phyloP scores from a whole-genome alignment of 2,329 filamentous ascomycete species.

The Clonostachys chloroleuca region DNA sequence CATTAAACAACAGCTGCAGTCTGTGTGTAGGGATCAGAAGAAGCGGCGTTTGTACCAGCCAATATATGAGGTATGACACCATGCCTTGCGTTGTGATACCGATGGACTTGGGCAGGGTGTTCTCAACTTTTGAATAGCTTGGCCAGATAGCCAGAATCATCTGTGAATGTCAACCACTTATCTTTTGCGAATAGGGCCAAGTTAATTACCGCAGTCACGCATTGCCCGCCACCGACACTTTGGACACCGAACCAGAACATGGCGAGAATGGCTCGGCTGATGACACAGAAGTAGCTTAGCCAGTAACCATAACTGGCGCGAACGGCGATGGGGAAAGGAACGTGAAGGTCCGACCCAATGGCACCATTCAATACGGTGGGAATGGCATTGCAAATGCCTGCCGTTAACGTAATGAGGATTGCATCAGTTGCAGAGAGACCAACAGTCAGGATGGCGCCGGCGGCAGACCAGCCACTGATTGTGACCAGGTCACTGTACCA shows the following conservation, averaged over 20 bases:
- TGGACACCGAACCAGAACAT: slow-evolving; percentile 62
- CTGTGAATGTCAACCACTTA: not conserved
- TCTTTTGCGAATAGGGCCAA: too few relatives aligned
- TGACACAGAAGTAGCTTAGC: slow-evolving; percentile 20
- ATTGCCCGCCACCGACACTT: slow-evolving; percentile 56
- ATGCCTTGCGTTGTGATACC: slow-evolving; percentile 22
- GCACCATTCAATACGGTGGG: slow-evolving; percentile 41
- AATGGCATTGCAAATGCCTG: slow-evolving; percentile 43
- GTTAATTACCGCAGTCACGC: slow-evolving; percentile 20
- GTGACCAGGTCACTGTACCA: slow-evolving; percentile 24
- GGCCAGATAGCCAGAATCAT: slow-evolving; percentile 35
- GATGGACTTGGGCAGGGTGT: slow-evolving; percentile 6
- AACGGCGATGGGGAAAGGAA: slow-evolving; percentile 25
- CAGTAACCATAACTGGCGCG: slow-evolving; percentile 27
- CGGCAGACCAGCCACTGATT: slow-evolving; percentile 18
- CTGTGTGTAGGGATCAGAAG: slow-evolving; percentile 29
- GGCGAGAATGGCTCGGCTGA: slow-evolving; percentile 36
- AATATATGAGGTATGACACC: slow-evolving; percentile 40
- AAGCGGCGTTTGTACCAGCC: slow-evolving; percentile 36
- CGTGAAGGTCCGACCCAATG: slow-evolving; percentile 21
- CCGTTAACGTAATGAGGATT: slow-evolving; percentile 40
- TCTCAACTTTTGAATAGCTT: slow-evolving; percentile 13
- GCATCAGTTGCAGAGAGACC: slow-evolving; percentile 38
- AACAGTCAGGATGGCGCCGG: slow-evolving; percentile 18
- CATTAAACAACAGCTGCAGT: slow-evolving; percentile 24